Evolutionary conservation across 2,329 filamentous ascomycete species (phyloP).

Genomic region (Epichloe bromicola): DNA sequence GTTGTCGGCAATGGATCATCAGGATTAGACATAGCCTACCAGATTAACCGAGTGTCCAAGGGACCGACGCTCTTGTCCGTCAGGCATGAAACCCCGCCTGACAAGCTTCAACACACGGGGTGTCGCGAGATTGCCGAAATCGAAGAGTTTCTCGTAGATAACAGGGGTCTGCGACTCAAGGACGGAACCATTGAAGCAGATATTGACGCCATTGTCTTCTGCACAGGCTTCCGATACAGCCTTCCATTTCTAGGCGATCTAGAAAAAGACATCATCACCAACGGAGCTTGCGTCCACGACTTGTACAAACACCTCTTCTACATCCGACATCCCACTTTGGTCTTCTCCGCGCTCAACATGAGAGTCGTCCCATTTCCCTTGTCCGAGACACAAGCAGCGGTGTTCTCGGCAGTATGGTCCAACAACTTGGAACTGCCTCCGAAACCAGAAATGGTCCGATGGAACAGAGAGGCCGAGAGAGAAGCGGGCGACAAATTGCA

Average conservation of each 20-base stretch:
- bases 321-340: slow-evolving; percentile 62
- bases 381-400: slow-evolving; percentile 65
- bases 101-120: slow-evolving; percentile 29
- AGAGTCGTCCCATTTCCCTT: slow-evolving; percentile 82
- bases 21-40: slow-evolving; percentile 68
- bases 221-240: slow-evolving; percentile 80
- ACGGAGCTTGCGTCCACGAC: slow-evolving; percentile 56
- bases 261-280: slow-evolving; percentile 42
- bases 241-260: slow-evolving; percentile 55
- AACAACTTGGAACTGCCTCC: slow-evolving; percentile 54
- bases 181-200: slow-evolving; percentile 51
- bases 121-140: slow-evolving; percentile 46
- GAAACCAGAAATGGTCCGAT: slow-evolving; percentile 49
- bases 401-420: slow-evolving; percentile 66
- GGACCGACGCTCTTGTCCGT: slow-evolving; percentile 53
- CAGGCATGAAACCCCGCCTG: slow-evolving; percentile 34
- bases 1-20: slow-evolving; percentile 78
- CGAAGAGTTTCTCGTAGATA: slow-evolving; percentile 37
- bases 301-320: slow-evolving; percentile 73
- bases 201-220: slow-evolving; percentile 71
- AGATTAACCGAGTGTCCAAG: slow-evolving; percentile 51
- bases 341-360: slow-evolving; percentile 63
- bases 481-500: slow-evolving; percentile 21
- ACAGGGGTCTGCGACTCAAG: slow-evolving; percentile 51
- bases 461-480: slow-evolving; percentile 51